These are phyloP conservation scores for Xanthoconium stramineum DNA, from an alignment of 768 basidiomycete species.

Conservation along the genomic window DNA sequence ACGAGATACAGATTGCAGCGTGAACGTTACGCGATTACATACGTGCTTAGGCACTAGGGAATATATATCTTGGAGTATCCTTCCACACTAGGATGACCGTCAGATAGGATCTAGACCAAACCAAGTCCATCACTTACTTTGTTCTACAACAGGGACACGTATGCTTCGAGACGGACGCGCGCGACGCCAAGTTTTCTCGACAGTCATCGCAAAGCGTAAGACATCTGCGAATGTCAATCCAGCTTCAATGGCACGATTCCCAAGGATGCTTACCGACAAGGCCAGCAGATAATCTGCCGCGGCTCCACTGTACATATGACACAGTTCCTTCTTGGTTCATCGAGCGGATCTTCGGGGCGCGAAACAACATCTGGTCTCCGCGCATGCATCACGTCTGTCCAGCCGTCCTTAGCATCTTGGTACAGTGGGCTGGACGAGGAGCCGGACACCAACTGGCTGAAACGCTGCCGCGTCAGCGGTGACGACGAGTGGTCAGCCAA, in stretches of 20 bases:
- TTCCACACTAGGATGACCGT: constrained; percentile 25
- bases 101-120: neutral
- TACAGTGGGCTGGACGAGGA: constrained; percentile 7
- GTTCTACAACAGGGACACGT: constrained; percentile 51
- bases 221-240: constrained; percentile 34
- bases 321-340: constrained; percentile 43
- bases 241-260: neutral
- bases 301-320: constrained; percentile 71
- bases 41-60: constrained; percentile 17
- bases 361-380: constrained; percentile 15
- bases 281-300: constrained; percentile 78
- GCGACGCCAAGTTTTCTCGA: constrained; percentile 49
- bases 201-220: constrained; percentile 54
- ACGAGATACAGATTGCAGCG: constrained; percentile 4
- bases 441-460: constrained; percentile 35
- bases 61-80: constrained; percentile 36
- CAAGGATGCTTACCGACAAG: constrained; percentile 59
- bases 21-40: neutral
- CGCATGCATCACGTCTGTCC: constrained; percentile 30
- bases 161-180: constrained; percentile 46
- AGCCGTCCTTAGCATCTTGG: constrained; percentile 21
- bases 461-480: constrained; percentile 49
- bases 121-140: constrained; percentile 32
- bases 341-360: constrained; percentile 25
- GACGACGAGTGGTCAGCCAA: constrained; percentile 41